Evolutionary conservation across 1,284 basidiomycete species (phyloP), one percentile per base, ranked within the genome.

Genomic region (Marasmius fiardii): DNA sequence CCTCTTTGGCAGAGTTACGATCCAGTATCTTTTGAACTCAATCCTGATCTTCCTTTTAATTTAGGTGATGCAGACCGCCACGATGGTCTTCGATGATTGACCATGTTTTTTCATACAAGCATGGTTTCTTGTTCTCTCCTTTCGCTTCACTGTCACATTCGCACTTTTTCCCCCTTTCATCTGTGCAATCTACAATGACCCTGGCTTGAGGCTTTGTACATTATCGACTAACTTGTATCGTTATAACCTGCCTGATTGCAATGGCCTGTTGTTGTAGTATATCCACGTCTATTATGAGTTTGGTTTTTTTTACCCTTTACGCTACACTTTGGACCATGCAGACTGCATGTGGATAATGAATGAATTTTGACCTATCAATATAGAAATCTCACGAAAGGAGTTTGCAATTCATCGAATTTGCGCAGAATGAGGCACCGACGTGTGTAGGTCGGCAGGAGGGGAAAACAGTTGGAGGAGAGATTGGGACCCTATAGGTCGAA

Each of bases 1-100:
- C 74, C 77, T 28, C 70, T 87, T 44, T 90, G 88, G 85, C 85
- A 88, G 63, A 81, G 81, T 64, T 87, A 89, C 65, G 88, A 90
- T 65, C 76, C 81, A 55, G 77, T 80, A 52, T 82, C 83, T 37
- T 90, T 90, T 69, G 83, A 81, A 54, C 78, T 80, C 59, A 86
- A 90, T 66, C 88, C 87, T 53, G 89, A 90, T 64, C 73, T 88
- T 52, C 82, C 86, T 21, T 91, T 91, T 69, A 79, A 72, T 58
- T 68, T 81, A 63, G 74, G 74, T 64, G 77, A 78, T 60, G 61
- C 68, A 60, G 71, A 76, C 39, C 54, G 68, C 48, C 68, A 69
- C 26, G 72, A 73, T 56, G 62, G 62, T 43, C 65, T 61, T 56
- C 65, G 63, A 66, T 63, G 55, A 53, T 44, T 28, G 18, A 33